These are phyloP conservation scores for Calamus simplicifolius DNA, from an alignment of 176 grass and related monocot genomes.

Conservation along the genomic window DNA sequence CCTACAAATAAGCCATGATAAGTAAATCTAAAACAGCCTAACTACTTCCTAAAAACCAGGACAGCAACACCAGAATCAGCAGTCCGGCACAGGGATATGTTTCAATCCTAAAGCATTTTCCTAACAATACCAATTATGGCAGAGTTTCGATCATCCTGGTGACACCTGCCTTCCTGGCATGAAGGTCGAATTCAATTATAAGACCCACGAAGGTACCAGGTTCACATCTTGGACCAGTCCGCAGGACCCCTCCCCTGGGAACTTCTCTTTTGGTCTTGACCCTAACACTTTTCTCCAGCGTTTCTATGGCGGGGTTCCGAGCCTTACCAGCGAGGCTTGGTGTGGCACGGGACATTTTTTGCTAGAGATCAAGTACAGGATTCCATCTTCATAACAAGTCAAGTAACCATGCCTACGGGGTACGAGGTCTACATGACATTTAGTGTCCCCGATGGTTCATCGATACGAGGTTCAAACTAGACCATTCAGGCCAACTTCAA, in stretches of 20 bases:
- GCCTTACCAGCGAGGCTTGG: not conserved
- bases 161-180: conserved; percentile 35
- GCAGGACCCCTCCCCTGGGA: conserved; percentile 1
- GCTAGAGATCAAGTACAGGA: not conserved
- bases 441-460: conserved; percentile 18
- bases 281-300: not conserved
- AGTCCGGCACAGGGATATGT: no score
- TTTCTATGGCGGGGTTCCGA: not conserved
- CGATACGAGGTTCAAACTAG: conserved; percentile 5
- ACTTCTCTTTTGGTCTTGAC: not conserved
- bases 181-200: conserved; percentile 22
- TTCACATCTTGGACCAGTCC: conserved; percentile 10
- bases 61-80: no score
- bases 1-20: no score
- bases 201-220: no score
- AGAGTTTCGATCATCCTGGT: conserved; percentile 21
- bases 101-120: no score
- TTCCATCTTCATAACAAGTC: not conserved
- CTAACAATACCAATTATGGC: conserved; percentile 27
- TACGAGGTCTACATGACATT: not conserved
- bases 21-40: no score
- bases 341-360: not conserved
- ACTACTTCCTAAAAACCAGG: no score
- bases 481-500: conserved; percentile 9
- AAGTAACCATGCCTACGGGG: no score